Percentiles rank a stretch among this genome's conserved stretches.
These are phyloP conservation scores for Sphagnum contortum DNA, from an alignment of 225 moss, liverwort and hornwort genomes.

Conservation along the genomic window DNA sequence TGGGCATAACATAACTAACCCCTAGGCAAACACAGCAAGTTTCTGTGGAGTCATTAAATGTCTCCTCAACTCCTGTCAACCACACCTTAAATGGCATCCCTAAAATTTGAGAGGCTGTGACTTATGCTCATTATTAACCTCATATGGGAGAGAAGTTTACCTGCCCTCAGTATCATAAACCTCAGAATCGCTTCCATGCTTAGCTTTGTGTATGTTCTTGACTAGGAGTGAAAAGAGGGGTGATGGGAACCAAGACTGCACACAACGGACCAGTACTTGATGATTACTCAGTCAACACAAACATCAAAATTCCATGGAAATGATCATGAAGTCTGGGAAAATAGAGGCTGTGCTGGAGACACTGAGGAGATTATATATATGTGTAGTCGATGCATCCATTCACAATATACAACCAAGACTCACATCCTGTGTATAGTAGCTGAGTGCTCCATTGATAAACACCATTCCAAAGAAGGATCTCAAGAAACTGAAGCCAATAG, in stretches of 20 bases:
- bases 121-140: background rate
- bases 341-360: too few relatives aligned
- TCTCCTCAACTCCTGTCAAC: too few relatives aligned
- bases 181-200: slow-evolving; percentile 6
- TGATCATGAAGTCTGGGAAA: too few relatives aligned
- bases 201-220: slow-evolving; percentile 1
- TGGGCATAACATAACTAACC: too few relatives aligned
- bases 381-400: background rate
- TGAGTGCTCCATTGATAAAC: background rate
- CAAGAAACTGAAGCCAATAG: slow-evolving; percentile 2
- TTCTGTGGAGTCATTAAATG: too few relatives aligned
- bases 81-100: too few relatives aligned
- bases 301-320: too few relatives aligned
- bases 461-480: background rate
- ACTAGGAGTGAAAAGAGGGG: slow-evolving; percentile 1
- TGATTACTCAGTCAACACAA: too few relatives aligned
- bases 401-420: background rate
- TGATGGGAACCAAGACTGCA: slow-evolving; percentile 4
- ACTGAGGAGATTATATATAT: too few relatives aligned
- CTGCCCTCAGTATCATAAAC: slow-evolving; percentile 7
- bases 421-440: slow-evolving; percentile 1
- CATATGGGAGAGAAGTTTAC: background rate
- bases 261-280: too few relatives aligned
- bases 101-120: too few relatives aligned
- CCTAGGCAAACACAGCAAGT: too few relatives aligned